Conservation (phyloP, 306 rosid genomes). For the Rubus idaeus region DNA sequence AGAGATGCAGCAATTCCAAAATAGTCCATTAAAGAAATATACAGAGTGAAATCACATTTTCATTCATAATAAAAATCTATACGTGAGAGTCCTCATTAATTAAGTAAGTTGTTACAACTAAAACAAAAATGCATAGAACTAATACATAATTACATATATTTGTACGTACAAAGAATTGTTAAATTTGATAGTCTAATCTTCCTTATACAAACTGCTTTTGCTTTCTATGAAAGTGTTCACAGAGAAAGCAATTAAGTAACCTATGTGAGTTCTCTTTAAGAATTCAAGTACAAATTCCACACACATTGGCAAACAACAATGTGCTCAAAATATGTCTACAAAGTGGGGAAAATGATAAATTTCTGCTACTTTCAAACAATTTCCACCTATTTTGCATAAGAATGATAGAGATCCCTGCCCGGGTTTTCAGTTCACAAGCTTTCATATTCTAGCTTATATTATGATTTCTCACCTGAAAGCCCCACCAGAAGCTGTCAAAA, state of each 20-base stretch:
- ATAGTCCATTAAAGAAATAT: neutral
- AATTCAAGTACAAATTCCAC: neutral
- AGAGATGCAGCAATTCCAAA: neutral
- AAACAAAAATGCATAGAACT: neutral
- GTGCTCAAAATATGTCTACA: neutral
- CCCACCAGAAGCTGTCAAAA: slow-evolving; percentile 98
- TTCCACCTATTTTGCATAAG: slow-evolving; percentile 8
- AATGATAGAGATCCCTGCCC: slow-evolving; percentile 9
- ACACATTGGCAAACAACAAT: neutral
- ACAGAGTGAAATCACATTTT: neutral
- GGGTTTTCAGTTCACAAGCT: slow-evolving; percentile 18
- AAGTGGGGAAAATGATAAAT: neutral
- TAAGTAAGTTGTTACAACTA: neutral
- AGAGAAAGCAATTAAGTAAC: neutral
- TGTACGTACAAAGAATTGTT: neutral
- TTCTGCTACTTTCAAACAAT: neutral
- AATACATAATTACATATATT: neutral
- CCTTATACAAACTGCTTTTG: slow-evolving; percentile 10
- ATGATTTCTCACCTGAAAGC: slow-evolving; percentile 69
- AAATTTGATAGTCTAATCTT: neutral
- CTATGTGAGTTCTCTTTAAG: neutral
- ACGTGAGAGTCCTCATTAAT: slow-evolving; percentile 3
- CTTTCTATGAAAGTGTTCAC: neutral
- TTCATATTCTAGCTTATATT: slow-evolving; percentile 15
- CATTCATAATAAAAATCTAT: slow-evolving; percentile 2